Percentiles rank a stretch among this genome's conserved stretches.
These are phyloP conservation scores for Oryza brachyantha DNA, from an alignment of 176 grass and related monocot species.

Conservation along the genomic window DNA sequence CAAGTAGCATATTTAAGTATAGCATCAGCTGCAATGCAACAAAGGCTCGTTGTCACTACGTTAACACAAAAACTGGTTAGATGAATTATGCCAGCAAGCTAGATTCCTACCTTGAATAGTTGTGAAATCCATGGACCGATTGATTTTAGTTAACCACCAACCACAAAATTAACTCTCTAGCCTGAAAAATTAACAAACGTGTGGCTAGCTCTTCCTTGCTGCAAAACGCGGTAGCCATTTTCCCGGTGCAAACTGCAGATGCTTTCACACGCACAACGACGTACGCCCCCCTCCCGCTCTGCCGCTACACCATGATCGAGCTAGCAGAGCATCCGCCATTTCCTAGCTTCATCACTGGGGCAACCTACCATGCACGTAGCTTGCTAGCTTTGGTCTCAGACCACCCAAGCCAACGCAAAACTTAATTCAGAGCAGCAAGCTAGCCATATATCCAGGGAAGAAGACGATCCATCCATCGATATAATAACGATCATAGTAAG, in stretches of 20 bases:
- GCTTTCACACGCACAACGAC: constrained; percentile 44
- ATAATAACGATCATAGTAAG: too few relatives aligned
- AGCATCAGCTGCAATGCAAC: too few relatives aligned
- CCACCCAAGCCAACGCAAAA: too few relatives aligned
- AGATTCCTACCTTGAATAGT: neutral
- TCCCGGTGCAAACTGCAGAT: neutral
- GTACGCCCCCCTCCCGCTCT: neutral
- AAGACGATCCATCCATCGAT: too few relatives aligned
- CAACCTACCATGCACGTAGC: constrained; percentile 4
- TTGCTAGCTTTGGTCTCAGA: too few relatives aligned
- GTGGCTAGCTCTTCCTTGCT: neutral
- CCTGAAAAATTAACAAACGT: neutral
- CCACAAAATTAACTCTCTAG: neutral
- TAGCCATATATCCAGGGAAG: too few relatives aligned
- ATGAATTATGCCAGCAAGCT: neutral
- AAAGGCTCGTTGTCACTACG: too few relatives aligned
- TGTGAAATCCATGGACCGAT: neutral
- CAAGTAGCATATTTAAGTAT: too few relatives aligned
- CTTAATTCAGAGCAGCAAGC: neutral
- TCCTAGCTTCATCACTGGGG: constrained; percentile 18
- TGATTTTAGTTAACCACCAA: neutral
- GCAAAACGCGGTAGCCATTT: neutral
- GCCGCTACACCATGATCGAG: neutral
- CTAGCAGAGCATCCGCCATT: constrained; percentile 22
- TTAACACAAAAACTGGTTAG: neutral